These are phyloP conservation scores for Hypericum perforatum DNA, from an alignment of 345 rosid species.

Conservation along the genomic window DNA sequence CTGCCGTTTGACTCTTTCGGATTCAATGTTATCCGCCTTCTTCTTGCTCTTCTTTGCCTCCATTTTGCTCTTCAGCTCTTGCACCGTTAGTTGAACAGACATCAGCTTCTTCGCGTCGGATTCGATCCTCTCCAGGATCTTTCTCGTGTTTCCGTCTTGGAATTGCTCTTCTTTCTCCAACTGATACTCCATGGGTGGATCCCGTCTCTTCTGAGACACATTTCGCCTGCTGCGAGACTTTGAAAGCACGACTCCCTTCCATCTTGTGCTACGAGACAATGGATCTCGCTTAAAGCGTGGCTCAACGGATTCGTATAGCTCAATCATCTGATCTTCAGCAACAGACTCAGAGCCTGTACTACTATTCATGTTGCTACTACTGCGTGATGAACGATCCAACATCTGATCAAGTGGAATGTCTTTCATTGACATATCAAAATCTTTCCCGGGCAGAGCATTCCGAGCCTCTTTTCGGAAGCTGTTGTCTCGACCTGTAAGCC, in stretches of 20 bases:
- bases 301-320: conserved; percentile 20
- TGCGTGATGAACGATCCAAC: conserved; percentile 10
- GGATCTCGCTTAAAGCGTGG: conserved; percentile 13
- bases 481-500: conserved; percentile 13
- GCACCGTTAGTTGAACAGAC: conserved; percentile 35
- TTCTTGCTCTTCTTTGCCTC: not conserved
- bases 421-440: conserved; percentile 17
- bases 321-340: conserved; percentile 18
- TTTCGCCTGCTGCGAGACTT: conserved; percentile 10
- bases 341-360: conserved; percentile 1
- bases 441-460: conserved; percentile 8
- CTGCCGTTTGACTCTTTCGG: conserved; percentile 14
- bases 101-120: conserved; percentile 14
- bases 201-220: conserved; percentile 8
- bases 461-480: conserved; percentile 18
- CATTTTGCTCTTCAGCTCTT: not conserved
- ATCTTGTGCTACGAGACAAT: conserved; percentile 7
- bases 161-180: conserved; percentile 49
- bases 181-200: conserved; percentile 9
- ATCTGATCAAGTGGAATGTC: conserved; percentile 25
- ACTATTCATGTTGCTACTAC: conserved; percentile 9
- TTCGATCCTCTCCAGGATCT: conserved; percentile 20
- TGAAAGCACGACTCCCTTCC: conserved; percentile 10
- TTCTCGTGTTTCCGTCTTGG: conserved; percentile 19
- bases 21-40: conserved; percentile 4